Conservation (phyloP, 768 basidiomycete species). For the Agrocybe praecox region DNA sequence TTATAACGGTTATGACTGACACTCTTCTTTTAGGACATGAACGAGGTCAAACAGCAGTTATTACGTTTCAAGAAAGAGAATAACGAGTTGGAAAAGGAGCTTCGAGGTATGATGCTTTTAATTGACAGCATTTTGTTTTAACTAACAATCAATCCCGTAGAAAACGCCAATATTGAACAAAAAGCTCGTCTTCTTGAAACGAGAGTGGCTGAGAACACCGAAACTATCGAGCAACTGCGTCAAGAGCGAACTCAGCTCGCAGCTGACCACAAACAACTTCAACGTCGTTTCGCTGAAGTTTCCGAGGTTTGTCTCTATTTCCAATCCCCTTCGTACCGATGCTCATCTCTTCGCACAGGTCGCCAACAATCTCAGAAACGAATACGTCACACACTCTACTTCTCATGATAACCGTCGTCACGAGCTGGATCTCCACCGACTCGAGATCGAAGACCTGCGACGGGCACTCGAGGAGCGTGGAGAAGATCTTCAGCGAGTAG, state of each 20-base stretch:
- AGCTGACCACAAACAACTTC: conserved; percentile 72
- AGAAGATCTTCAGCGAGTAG: conserved; percentile 61
- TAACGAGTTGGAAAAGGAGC: conserved; percentile 69
- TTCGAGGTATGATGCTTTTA: conserved; percentile 47
- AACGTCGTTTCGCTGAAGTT: conserved; percentile 64
- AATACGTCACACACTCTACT: conserved; percentile 60
- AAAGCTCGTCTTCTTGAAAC: conserved; percentile 69
- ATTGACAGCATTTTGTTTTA: neutral
- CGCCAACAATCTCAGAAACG: conserved; percentile 51
- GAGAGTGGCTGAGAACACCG: conserved; percentile 68
- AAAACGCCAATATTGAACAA: conserved; percentile 69
- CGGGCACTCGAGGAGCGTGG: conserved; percentile 63
- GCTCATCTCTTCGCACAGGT: conserved; percentile 36
- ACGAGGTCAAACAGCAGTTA: conserved; percentile 70
- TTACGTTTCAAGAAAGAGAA: conserved; percentile 75
- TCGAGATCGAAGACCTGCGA: conserved; percentile 79
- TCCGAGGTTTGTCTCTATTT: conserved; percentile 55
- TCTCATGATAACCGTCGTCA: conserved; percentile 74
- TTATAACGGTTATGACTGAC: neutral
- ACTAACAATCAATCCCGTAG: conserved; percentile 31
- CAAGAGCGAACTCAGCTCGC: conserved; percentile 74
- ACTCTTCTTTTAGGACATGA: conserved; percentile 62
- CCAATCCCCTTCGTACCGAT: no score
- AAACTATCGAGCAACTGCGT: conserved; percentile 73
- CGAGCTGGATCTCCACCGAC: conserved; percentile 69